phyloP scores from a whole-genome alignment of 805 yeast species.

The Lachancea fermentati region DNA sequence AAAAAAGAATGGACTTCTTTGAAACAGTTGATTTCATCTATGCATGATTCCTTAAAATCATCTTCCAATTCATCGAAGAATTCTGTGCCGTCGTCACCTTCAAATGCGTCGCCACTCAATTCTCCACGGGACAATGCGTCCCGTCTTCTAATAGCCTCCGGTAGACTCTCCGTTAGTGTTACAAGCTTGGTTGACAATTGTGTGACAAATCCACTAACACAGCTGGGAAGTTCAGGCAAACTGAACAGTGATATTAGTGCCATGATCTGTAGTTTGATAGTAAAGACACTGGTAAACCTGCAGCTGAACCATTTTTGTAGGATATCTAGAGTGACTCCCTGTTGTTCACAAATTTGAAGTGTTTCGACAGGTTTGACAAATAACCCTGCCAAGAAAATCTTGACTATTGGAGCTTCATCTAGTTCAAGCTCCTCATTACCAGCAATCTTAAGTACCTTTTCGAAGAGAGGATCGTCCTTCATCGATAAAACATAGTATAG shows the following conservation, averaged over 20 bases:
- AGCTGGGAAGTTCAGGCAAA: constrained; percentile 36
- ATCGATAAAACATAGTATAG: constrained; percentile 28
- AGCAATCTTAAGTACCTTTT: constrained; percentile 21
- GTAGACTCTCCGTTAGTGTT: constrained; percentile 51
- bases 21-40: constrained; percentile 71
- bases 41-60: constrained; percentile 69
- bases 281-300: constrained; percentile 62
- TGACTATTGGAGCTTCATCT: constrained; percentile 44
- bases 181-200: constrained; percentile 51
- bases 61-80: constrained; percentile 61
- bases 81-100: constrained; percentile 41
- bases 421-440: constrained; percentile 33
- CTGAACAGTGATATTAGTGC: constrained; percentile 54
- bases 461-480: constrained; percentile 30
- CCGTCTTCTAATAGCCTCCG: constrained; percentile 63
- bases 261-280: constrained; percentile 64
- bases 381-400: constrained; percentile 58
- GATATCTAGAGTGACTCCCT: constrained; percentile 41
- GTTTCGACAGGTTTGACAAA: constrained; percentile 56
- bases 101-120: constrained; percentile 27
- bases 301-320: constrained; percentile 62
- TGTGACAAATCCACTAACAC: constrained; percentile 35
- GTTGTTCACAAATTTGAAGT: constrained; percentile 44
- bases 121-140: constrained; percentile 52
- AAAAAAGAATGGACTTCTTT: constrained; percentile 56